phyloP scores from a whole-genome alignment of 2,329 filamentous ascomycete genomes.

The Talaromyces rugulosus region DNA sequence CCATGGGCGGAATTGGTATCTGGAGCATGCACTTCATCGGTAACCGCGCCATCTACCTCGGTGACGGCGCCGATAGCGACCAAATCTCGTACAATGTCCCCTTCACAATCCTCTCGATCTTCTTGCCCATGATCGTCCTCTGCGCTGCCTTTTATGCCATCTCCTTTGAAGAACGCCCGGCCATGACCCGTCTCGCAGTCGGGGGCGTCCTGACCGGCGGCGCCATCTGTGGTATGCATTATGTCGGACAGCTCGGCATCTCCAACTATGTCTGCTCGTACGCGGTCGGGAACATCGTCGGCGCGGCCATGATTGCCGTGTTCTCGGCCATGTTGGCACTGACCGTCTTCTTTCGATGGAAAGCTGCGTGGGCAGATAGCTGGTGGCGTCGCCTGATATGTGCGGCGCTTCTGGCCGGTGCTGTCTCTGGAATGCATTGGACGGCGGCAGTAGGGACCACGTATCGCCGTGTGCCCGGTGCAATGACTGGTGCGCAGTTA shows the following conservation, averaged over 20 bases:
- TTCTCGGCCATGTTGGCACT: slow-evolving; percentile 67
- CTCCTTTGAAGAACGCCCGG: slow-evolving; percentile 56
- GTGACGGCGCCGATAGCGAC: slow-evolving; percentile 55
- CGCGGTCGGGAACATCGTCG: slow-evolving; percentile 56
- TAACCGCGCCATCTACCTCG: slow-evolving; percentile 72
- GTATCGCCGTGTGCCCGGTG: slow-evolving; percentile 56
- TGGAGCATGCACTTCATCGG: slow-evolving; percentile 84
- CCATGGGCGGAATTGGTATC: slow-evolving; percentile 70
- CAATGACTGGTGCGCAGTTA: slow-evolving; percentile 35
- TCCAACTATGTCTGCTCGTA: slow-evolving; percentile 70
- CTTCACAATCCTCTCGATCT: slow-evolving; percentile 72
- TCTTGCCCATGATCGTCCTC: slow-evolving; percentile 73
- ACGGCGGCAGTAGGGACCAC: slow-evolving; percentile 67
- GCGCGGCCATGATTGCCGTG: slow-evolving; percentile 67
- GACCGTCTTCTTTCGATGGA: slow-evolving; percentile 71
- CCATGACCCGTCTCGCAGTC: slow-evolving; percentile 54
- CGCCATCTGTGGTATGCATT: slow-evolving; percentile 82
- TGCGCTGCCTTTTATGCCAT: slow-evolving; percentile 67
- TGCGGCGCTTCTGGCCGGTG: slow-evolving; percentile 64
- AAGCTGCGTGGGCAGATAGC: slow-evolving; percentile 69
- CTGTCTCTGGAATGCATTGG: slow-evolving; percentile 87
- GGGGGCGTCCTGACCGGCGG: slow-evolving; percentile 68
- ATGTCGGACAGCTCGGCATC: slow-evolving; percentile 79
- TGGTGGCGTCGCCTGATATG: slow-evolving; percentile 71
- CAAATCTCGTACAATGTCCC: slow-evolving; percentile 71